Evolutionary conservation across 208 protist species (phyloP).

Genomic region (Trichomonas gallinae): DNA sequence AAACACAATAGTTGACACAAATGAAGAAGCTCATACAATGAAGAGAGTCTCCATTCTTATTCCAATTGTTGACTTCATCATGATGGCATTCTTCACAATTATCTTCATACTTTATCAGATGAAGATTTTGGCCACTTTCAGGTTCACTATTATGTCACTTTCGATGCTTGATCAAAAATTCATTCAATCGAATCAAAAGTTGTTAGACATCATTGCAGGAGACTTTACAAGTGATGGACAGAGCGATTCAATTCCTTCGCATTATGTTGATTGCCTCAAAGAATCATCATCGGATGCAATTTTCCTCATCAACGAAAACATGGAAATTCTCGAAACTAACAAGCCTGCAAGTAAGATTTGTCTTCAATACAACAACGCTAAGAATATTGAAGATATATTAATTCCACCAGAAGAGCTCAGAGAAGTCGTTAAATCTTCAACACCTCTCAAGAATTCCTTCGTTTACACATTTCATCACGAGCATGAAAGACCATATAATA

Average conservation of each 20-base stretch:
- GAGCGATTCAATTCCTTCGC: not conserved
- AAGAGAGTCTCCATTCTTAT: not conserved
- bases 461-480: too few relatives aligned
- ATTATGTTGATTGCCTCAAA: not conserved
- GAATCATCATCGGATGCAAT: not conserved
- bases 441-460: not conserved
- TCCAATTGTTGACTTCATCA: not conserved
- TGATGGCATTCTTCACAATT: not conserved
- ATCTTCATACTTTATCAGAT: not conserved
- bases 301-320: not conserved
- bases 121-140: not conserved
- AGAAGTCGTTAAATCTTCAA: not conserved
- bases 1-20: not conserved
- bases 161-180: not conserved
- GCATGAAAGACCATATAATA: too few relatives aligned
- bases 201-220: not conserved
- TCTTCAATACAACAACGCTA: not conserved
- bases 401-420: not conserved
- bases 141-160: not conserved
- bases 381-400: not conserved
- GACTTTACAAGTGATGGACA: not conserved
- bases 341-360: not conserved
- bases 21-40: not conserved
- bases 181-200: not conserved
- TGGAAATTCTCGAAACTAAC: not conserved